Evolutionary conservation across 2,329 filamentous ascomycete genomes (phyloP).

Genomic region (Phialophora tarda): DNA sequence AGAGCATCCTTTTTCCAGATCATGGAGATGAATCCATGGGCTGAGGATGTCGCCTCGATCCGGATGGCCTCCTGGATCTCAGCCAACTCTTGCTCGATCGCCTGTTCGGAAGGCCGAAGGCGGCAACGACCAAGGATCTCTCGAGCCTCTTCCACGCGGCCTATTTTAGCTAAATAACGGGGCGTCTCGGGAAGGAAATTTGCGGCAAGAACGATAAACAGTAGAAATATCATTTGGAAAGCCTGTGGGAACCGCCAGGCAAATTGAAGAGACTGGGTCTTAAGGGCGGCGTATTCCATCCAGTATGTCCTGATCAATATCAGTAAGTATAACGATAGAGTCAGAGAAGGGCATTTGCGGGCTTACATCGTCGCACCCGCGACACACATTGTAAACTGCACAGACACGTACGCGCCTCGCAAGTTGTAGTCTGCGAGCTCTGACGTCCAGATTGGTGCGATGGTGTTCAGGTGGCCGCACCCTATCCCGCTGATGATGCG

Average conservation of each 20-base stretch:
- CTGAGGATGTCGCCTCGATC: constrained; percentile 38
- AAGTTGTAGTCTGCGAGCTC: constrained; percentile 41
- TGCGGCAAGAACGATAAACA: constrained; percentile 61
- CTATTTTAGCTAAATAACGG: constrained; percentile 41
- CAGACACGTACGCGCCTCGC: constrained; percentile 41
- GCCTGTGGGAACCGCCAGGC: constrained; percentile 67
- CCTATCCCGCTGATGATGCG: constrained; percentile 41
- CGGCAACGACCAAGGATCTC: constrained; percentile 30
- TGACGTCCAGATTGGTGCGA: constrained; percentile 42
- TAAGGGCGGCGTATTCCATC: constrained; percentile 42
- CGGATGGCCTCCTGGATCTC: constrained; percentile 41
- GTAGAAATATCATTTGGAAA: constrained; percentile 63
- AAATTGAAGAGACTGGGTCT: constrained; percentile 45
- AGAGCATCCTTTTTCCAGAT: constrained; percentile 39
- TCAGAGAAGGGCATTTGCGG: too few species aligned
- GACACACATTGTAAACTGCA: constrained; percentile 39
- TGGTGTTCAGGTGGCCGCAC: constrained; percentile 43
- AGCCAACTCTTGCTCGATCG: constrained; percentile 39
- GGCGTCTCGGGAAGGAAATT: constrained; percentile 56
- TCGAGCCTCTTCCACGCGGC: constrained; percentile 37
- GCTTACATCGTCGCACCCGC: constrained; percentile 18
- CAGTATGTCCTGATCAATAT: constrained; percentile 40
- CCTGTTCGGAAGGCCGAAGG: constrained; percentile 17
- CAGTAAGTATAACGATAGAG: too few species aligned
- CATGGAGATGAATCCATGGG: constrained; percentile 39